Evolutionary conservation across 768 basidiomycete species (phyloP).

Genomic region (Phylloporus rhodoxanthus): DNA sequence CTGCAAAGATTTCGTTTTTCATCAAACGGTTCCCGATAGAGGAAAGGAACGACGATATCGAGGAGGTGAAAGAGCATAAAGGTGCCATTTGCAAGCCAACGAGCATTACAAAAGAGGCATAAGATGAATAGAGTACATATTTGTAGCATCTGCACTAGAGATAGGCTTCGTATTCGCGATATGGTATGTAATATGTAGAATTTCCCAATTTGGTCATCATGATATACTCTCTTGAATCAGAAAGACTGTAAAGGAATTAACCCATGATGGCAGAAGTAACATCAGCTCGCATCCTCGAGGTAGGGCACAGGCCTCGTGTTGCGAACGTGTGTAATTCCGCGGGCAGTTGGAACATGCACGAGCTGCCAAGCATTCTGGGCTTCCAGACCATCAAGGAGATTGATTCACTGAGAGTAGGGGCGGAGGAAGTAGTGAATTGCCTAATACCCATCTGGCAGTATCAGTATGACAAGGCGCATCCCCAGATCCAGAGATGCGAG

Average conservation of each 20-base stretch:
- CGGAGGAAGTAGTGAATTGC: background rate
- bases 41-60: constrained; percentile 7
- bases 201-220: background rate
- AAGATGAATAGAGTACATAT: constrained; percentile 4
- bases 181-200: background rate
- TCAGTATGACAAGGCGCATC: too few species aligned
- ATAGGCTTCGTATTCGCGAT: background rate
- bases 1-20: constrained; percentile 26
- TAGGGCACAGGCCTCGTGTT: constrained; percentile 9
- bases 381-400: constrained; percentile 4
- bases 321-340: constrained; percentile 22
- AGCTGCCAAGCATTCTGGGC: constrained; percentile 12
- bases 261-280: background rate
- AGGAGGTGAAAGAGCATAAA: constrained; percentile 17
- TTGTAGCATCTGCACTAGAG: constrained; percentile 13
- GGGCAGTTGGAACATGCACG: constrained; percentile 16
- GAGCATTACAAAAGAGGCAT: constrained; percentile 13
- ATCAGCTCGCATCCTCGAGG: constrained; percentile 4
- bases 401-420: constrained; percentile 1
- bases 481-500: too few species aligned
- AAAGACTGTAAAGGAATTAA: background rate
- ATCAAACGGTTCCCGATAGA: constrained; percentile 25
- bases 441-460: background rate
- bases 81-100: constrained; percentile 4
- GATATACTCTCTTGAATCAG: background rate